Conservation (phyloP, 805 yeast genomes). For the Spathaspora sp. region DNA sequence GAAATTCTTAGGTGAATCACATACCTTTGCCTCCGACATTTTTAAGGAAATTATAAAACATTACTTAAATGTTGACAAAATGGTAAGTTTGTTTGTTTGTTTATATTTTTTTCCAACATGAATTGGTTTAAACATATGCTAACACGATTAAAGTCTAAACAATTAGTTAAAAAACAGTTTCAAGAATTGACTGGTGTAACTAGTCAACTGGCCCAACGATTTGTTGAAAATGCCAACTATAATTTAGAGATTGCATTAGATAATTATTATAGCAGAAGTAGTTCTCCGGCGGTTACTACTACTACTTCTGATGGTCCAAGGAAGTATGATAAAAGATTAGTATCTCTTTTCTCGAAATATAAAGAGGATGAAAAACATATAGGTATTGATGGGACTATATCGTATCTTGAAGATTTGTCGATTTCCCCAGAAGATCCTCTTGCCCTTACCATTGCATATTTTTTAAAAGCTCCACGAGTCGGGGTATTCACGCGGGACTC, state of each 20-base stretch:
- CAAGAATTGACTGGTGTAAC: slow-evolving; percentile 38
- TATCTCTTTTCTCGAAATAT: slow-evolving; percentile 31
- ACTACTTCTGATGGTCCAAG: not conserved
- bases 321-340: slow-evolving; percentile 15
- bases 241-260: slow-evolving; percentile 29
- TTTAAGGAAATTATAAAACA: not conserved
- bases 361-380: slow-evolving; percentile 38
- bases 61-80: not conserved
- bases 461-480: slow-evolving; percentile 60
- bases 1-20: too few species aligned
- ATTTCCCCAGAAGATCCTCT: slow-evolving; percentile 71
- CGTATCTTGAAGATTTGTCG: slow-evolving; percentile 62
- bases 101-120: not conserved
- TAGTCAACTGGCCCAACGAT: slow-evolving; percentile 29
- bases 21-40: not conserved
- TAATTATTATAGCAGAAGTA: slow-evolving; percentile 17
- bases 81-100: not conserved
- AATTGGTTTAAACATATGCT: not conserved
- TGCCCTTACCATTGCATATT: slow-evolving; percentile 67
- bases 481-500: slow-evolving; percentile 53
- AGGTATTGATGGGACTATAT: slow-evolving; percentile 75
- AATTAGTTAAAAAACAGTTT: slow-evolving; percentile 27
- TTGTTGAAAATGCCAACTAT: slow-evolving; percentile 28
- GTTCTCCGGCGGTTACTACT: not conserved
- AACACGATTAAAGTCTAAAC: not conserved